Evolutionary conservation across 805 yeast genomes (phyloP).

Genomic region (Wickerhamomyces sydowiorum): DNA sequence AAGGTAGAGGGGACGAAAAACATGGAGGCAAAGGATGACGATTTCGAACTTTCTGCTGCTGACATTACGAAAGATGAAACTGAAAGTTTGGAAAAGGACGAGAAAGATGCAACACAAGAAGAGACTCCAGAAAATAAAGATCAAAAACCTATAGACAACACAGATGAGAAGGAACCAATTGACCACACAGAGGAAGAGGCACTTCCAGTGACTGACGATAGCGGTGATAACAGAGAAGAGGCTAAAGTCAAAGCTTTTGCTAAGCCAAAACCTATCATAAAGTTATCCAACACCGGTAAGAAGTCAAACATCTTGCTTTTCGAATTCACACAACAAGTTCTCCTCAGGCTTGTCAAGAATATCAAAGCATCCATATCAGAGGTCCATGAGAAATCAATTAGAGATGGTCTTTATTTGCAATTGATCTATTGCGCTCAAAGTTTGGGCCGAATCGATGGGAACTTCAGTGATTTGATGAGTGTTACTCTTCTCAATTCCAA

Average conservation of each 20-base stretch:
- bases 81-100: constrained; percentile 8
- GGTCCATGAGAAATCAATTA: constrained; percentile 34
- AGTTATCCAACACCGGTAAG: constrained; percentile 6
- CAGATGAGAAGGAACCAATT: too few species aligned
- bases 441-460: constrained; percentile 62
- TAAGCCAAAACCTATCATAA: too few species aligned
- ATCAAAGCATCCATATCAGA: constrained; percentile 25
- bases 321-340: constrained; percentile 30
- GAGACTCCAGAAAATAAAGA: neutral
- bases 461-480: constrained; percentile 54
- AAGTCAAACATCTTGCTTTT: constrained; percentile 26
- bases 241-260: too few species aligned
- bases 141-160: too few species aligned
- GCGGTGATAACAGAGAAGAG: neutral
- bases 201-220: too few species aligned
- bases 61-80: constrained; percentile 17
- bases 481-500: constrained; percentile 28
- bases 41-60: too few species aligned
- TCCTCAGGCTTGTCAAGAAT: constrained; percentile 26
- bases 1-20: neutral
- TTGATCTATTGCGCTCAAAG: constrained; percentile 87
- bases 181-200: too few species aligned
- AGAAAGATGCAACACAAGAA: neutral
- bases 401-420: constrained; percentile 73
- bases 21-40: too few species aligned